Conservation (phyloP, 257 asterid genomes). For the Euphrasia confusa region DNA sequence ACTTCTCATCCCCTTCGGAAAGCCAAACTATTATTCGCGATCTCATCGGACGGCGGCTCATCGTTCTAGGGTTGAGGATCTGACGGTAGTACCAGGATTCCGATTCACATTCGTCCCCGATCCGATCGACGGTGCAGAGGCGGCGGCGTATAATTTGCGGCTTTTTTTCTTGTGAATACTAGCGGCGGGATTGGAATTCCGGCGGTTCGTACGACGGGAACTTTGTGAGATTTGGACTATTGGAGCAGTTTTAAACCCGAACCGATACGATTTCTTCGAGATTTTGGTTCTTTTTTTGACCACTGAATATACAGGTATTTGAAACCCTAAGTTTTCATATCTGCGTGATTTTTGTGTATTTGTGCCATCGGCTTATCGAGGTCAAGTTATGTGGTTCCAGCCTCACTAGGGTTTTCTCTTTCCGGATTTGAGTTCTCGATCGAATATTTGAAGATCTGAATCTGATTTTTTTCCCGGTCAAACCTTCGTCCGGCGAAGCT, state of each 20-base stretch:
- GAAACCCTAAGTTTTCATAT: conserved; percentile 47
- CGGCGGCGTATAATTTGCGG: background rate
- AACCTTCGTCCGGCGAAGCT: conserved; percentile 15
- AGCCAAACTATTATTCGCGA: conserved; percentile 25
- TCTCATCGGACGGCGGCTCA: conserved; percentile 23
- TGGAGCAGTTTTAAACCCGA: conserved; percentile 28
- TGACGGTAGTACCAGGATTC: conserved; percentile 1
- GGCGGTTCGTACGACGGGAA: background rate
- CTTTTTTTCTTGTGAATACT: conserved; percentile 8
- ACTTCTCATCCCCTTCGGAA: conserved; percentile 18
- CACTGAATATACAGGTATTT: conserved; percentile 36
- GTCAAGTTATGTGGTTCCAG: conserved; percentile 38
- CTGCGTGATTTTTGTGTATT: conserved; percentile 34
- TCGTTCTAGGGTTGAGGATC: conserved; percentile 28
- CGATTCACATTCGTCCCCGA: conserved; percentile 16
- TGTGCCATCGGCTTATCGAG: conserved; percentile 26
- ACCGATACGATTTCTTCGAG: conserved; percentile 21
- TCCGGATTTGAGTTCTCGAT: conserved; percentile 30
- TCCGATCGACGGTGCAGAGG: conserved; percentile 20
- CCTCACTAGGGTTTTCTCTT: conserved; percentile 27
- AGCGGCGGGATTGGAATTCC: conserved; percentile 11
- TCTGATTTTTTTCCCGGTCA: conserved; percentile 18
- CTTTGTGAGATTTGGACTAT: conserved; percentile 28
- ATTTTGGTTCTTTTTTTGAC: conserved; percentile 21
- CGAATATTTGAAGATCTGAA: conserved; percentile 35